Conservation (phyloP, 257 asterid species). For the Scutellaria baicalensis region DNA sequence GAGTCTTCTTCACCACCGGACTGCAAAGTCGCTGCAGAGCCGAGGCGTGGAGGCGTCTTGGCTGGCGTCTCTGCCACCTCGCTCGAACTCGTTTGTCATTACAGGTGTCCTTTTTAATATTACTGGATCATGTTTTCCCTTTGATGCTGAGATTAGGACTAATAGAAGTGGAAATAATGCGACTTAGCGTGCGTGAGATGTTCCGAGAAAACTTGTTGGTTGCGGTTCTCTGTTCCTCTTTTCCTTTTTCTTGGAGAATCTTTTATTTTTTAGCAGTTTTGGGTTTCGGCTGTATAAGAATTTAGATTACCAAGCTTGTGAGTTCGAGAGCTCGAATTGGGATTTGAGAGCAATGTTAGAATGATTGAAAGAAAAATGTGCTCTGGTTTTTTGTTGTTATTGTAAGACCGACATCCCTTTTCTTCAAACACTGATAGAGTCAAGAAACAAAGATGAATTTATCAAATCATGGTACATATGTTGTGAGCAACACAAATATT, state of each 20-base stretch:
- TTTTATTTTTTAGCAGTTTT: background rate
- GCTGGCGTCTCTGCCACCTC: constrained; percentile 79
- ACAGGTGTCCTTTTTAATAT: constrained; percentile 42
- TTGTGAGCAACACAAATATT: background rate
- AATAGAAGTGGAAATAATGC: background rate
- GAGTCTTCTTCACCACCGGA: constrained; percentile 39
- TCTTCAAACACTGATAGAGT: background rate
- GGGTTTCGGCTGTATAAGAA: background rate
- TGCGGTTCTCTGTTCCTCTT: background rate
- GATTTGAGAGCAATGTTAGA: background rate
- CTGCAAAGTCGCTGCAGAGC: constrained; percentile 36
- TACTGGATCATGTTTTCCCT: background rate
- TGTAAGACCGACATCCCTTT: background rate
- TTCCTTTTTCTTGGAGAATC: background rate
- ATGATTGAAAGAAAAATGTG: background rate
- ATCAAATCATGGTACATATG: background rate
- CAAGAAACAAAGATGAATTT: background rate
- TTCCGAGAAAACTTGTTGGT: background rate
- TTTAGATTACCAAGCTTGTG: background rate
- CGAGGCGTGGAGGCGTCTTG: constrained; percentile 76
- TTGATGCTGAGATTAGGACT: background rate
- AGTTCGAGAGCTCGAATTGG: background rate
- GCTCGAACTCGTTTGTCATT: constrained; percentile 80
- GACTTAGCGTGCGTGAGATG: background rate
- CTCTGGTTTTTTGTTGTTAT: background rate